A percentile compares a stretch with the other conserved stretches of the same genome.
phyloP scores from a whole-genome alignment of 2,329 filamentous ascomycete species.

The Grosmannia serpens region DNA sequence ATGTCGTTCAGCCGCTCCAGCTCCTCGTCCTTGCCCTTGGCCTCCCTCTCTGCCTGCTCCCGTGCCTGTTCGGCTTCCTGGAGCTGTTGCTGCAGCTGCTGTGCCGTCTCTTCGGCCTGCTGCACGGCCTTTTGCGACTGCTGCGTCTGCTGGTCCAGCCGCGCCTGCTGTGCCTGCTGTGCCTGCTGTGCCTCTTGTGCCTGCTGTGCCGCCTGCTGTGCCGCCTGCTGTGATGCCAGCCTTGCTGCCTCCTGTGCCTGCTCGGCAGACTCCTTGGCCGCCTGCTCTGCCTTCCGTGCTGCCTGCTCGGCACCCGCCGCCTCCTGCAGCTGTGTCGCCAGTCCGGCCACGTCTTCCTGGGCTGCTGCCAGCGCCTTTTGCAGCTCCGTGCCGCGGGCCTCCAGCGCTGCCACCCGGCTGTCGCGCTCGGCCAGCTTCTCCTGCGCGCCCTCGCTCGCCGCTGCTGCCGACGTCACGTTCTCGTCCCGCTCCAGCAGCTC shows the following conservation, averaged over 20 bases:
- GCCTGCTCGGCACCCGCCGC: constrained; percentile 14
- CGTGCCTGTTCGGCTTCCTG: constrained; percentile 9
- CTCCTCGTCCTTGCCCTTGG: constrained; percentile 28
- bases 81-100: background rate
- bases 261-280: background rate
- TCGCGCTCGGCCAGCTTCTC: constrained; percentile 11
- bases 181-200: constrained; percentile 4
- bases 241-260: background rate
- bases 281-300: constrained; percentile 14
- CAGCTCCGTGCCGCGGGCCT: constrained; percentile 28
- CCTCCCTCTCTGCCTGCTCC: constrained; percentile 18
- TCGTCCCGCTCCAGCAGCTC: constrained; percentile 10
- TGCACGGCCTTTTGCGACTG: background rate
- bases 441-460: constrained; percentile 11
- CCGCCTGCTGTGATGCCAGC: constrained; percentile 13
- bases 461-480: too few relatives aligned
- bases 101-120: constrained; percentile 13
- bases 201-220: background rate
- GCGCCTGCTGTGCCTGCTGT: too few relatives aligned
- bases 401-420: constrained; percentile 24
- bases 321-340: constrained; percentile 24
- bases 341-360: constrained; percentile 25
- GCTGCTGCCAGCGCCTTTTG: constrained; percentile 24
- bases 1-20: constrained; percentile 38
- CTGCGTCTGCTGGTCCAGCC: background rate